Percentiles rank a stretch among this genome's conserved stretches.
Conservation (phyloP, 1,139 yeast genomes). For the Geotrichum histeridarum region DNA sequence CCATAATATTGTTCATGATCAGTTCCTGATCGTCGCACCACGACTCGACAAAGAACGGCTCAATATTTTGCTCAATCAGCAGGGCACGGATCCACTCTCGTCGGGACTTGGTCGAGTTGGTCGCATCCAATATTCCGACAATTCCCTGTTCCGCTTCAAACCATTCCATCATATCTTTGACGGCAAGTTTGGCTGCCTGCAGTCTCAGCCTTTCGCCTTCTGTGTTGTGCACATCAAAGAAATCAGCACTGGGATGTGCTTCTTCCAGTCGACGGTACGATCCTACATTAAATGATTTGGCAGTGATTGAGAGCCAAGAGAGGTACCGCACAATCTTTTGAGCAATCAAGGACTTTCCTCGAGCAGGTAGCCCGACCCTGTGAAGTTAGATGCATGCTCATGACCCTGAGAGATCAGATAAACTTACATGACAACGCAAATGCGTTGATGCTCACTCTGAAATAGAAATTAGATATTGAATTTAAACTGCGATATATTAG, state of each 20-base stretch:
- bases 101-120: conserved; percentile 68
- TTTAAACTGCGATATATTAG: neutral
- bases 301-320: conserved; percentile 84
- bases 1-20: conserved; percentile 71
- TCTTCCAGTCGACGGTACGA: conserved; percentile 62
- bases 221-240: conserved; percentile 63
- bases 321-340: conserved; percentile 81
- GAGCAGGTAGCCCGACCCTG: conserved; percentile 62
- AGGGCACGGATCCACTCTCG: conserved; percentile 60
- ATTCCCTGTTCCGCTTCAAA: conserved; percentile 73
- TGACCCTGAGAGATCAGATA: neutral
- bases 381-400: neutral
- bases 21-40: conserved; percentile 81
- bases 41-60: conserved; percentile 88
- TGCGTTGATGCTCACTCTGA: conserved; percentile 33
- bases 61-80: conserved; percentile 63
- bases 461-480: neutral
- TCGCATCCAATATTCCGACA: conserved; percentile 89
- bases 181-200: conserved; percentile 67
- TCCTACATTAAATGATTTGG: conserved; percentile 88
- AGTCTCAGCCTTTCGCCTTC: conserved; percentile 59
- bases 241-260: conserved; percentile 64
- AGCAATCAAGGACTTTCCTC: conserved; percentile 76
- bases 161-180: conserved; percentile 86
- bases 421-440: conserved; percentile 41